Evolutionary conservation across 2,329 filamentous ascomycete genomes (phyloP).

Genomic region (Lasiodiplodia sp.): DNA sequence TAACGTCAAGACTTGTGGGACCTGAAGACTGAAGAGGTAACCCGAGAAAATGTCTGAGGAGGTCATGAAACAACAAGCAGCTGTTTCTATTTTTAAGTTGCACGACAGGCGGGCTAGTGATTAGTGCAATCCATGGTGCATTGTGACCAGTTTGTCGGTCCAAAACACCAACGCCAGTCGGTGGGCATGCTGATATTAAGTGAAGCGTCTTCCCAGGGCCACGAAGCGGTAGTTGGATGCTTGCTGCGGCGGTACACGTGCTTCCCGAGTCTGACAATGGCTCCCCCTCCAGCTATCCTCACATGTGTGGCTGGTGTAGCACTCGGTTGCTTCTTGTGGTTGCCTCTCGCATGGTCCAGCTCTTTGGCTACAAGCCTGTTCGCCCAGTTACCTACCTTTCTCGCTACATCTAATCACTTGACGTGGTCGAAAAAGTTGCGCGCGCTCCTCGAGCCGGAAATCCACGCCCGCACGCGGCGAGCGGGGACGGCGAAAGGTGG

Average conservation of each 20-base stretch:
- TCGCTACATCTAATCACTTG: neutral
- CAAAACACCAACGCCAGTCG: neutral
- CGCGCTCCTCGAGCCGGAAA: neutral
- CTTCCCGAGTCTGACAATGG: too few relatives aligned
- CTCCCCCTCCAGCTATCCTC: too few relatives aligned
- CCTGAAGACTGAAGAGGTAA: neutral
- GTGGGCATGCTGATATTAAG: too few relatives aligned
- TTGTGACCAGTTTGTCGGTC: neutral
- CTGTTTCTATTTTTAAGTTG: neutral
- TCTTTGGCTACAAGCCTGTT: neutral
- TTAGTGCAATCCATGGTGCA: neutral
- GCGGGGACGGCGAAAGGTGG: neutral
- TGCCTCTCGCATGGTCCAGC: slow-evolving; percentile 2
- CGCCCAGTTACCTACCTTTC: neutral
- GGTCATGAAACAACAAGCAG: neutral
- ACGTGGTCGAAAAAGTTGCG: neutral
- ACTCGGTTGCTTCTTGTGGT: neutral
- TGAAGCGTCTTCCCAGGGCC: too few relatives aligned
- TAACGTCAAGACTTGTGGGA: neutral
- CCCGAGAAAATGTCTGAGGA: neutral
- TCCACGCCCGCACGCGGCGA: neutral
- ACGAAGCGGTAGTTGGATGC: too few relatives aligned
- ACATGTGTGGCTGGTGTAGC: too few relatives aligned
- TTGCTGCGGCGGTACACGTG: too few relatives aligned
- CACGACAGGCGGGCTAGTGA: neutral